phyloP scores from a whole-genome alignment of 495 filamentous ascomycete genomes.

The Cercophora sp. region DNA sequence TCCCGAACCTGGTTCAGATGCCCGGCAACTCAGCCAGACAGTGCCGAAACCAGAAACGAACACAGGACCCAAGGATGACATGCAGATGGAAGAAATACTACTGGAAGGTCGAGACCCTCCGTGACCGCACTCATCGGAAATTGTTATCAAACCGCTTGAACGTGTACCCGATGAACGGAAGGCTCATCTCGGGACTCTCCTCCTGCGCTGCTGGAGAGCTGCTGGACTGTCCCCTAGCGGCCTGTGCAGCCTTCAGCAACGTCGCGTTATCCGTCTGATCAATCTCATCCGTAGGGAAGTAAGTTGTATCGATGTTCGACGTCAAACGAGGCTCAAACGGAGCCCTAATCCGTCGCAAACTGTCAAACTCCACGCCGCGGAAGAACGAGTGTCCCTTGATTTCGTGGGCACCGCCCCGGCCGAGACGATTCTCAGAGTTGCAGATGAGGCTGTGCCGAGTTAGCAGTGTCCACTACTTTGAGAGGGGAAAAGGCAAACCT shows the following conservation, averaged over 20 bases:
- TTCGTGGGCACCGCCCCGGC: slow-evolving; percentile 75
- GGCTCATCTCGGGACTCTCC: slow-evolving; percentile 74
- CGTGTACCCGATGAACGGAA: slow-evolving; percentile 97
- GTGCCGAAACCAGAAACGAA: no score
- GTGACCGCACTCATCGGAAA: no score
- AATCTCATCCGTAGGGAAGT: slow-evolving; percentile 98
- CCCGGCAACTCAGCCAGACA: no score
- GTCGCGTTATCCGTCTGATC: slow-evolving; percentile 84
- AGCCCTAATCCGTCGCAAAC: slow-evolving; percentile 83
- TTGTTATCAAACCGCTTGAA: slow-evolving; percentile 95
- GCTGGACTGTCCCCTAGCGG: slow-evolving; percentile 30
- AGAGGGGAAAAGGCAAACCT: slow-evolving; percentile 51
- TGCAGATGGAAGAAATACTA: no score
- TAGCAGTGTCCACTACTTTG: no score
- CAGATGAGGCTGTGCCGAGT: slow-evolving; percentile 71
- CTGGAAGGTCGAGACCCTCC: no score
- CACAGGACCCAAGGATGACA: no score
- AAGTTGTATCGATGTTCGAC: slow-evolving; percentile 92
- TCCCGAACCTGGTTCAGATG: no score
- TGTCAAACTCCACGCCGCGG: slow-evolving; percentile 90
- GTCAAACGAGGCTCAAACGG: slow-evolving; percentile 91
- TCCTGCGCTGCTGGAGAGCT: slow-evolving; percentile 30
- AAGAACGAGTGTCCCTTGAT: slow-evolving; percentile 95
- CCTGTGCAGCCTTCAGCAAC: slow-evolving; percentile 64
- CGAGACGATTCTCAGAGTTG: slow-evolving; percentile 85